phyloP scores from a whole-genome alignment of 371 early-diverging fungal species.

The Mortierella sp. region DNA sequence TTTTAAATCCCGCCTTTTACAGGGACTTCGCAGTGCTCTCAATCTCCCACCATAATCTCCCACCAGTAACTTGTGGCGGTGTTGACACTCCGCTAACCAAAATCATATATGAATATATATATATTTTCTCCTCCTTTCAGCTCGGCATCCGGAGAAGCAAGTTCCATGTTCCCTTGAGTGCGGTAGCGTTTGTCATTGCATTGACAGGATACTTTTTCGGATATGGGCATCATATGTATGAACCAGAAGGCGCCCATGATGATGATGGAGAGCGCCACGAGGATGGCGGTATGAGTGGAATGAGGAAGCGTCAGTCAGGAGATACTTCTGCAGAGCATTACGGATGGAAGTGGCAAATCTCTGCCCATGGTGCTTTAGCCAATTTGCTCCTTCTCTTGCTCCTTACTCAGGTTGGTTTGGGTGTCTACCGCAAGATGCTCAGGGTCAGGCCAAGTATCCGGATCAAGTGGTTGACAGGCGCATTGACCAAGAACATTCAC shows the following conservation, averaged over 20 bases:
- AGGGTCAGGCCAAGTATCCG: constrained; percentile 32
- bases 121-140: constrained; percentile 10
- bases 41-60: background rate
- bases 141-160: constrained; percentile 48
- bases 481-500: constrained; percentile 26
- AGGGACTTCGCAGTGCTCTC: too few relatives aligned
- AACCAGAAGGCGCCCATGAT: constrained; percentile 23
- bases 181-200: constrained; percentile 31
- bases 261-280: background rate
- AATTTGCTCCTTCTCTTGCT: constrained; percentile 35
- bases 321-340: constrained; percentile 51
- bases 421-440: constrained; percentile 45
- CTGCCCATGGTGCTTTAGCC: constrained; percentile 44
- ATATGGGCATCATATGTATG: constrained; percentile 44
- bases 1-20: background rate
- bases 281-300: constrained; percentile 20
- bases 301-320: constrained; percentile 34
- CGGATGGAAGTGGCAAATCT: constrained; percentile 31
- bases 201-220: constrained; percentile 48
- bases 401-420: constrained; percentile 46
- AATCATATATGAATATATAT: background rate
- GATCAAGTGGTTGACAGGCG: constrained; percentile 23
- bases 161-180: constrained; percentile 41
- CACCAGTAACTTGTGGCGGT: background rate
- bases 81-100: constrained; percentile 1